Percentiles rank a stretch among this genome's conserved stretches.
phyloP scores from a whole-genome alignment of 129 eudicot genomes.

The carrot (Daucus carota) region DH1_v3.0 NC_030386.2:24280501-24281000 shows the following conservation, averaged over 20 bases:
- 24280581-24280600: too few relatives aligned
- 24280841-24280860: constrained; percentile 83
- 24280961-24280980: constrained; percentile 3
- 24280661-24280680: background rate
- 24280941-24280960: background rate
- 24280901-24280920: constrained; percentile 95
- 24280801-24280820: background rate
- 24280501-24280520: background rate
- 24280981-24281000: constrained; percentile 11
- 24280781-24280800: background rate
- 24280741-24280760: background rate
- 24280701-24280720: background rate
- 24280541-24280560: background rate
- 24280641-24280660: background rate
- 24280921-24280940: constrained; percentile 88
- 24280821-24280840: constrained; percentile 69
- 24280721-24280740: background rate
- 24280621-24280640: background rate
- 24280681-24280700: background rate
- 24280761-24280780: background rate
- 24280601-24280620: too few relatives aligned
- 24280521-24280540: background rate
- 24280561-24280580: background rate
- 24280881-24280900: constrained; percentile 88
- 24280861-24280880: constrained; percentile 96